phyloP scores from a whole-genome alignment of 2,329 filamentous ascomycete genomes.

The Hymenoscyphus scutula region DNA sequence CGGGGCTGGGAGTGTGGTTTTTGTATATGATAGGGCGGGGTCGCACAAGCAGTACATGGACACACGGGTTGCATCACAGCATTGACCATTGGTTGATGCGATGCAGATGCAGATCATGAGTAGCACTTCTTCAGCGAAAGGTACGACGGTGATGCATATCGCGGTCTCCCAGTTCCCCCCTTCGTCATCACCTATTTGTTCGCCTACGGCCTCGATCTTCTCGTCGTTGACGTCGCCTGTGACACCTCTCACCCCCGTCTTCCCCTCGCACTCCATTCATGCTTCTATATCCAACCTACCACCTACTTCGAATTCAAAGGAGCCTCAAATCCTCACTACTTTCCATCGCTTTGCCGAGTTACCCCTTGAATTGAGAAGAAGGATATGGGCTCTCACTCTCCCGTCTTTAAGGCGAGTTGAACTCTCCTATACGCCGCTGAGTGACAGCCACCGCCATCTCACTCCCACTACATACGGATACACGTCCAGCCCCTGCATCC shows the following conservation, averaged over 20 bases:
- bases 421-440: background rate
- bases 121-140: no score
- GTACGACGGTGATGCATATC: background rate
- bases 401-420: background rate
- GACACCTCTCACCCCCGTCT: background rate
- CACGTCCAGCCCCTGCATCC: background rate
- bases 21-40: background rate
- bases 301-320: background rate
- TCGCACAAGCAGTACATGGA: background rate
- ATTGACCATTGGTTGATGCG: background rate
- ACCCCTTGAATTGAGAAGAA: background rate
- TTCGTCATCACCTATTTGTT: background rate
- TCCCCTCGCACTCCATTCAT: background rate
- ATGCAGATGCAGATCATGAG: background rate
- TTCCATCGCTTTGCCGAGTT: background rate
- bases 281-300: background rate
- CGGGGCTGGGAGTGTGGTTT: background rate
- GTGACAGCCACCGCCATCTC: background rate
- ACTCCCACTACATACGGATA: background rate
- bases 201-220: background rate
- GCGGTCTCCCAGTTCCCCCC: background rate
- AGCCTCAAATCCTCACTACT: no score
- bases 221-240: background rate
- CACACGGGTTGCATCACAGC: background rate
- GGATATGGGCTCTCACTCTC: background rate